A percentile compares a stretch with the other conserved stretches of the same genome.
Conservation (phyloP, 2,329 filamentous ascomycete species). For the Furcasterigmium sp. region DNA sequence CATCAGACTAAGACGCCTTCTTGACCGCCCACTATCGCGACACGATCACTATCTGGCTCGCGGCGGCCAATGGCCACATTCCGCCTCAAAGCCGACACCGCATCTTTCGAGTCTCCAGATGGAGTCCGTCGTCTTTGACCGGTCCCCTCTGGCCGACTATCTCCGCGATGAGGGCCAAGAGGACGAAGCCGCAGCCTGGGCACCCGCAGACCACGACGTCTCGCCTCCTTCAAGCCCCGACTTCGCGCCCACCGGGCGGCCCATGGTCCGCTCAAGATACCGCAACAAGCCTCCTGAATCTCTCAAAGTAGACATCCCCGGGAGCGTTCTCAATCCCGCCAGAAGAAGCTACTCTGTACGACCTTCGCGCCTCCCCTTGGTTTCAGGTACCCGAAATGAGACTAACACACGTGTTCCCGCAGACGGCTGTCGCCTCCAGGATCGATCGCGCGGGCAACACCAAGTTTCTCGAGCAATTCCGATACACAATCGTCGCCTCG, state of each 20-base stretch:
- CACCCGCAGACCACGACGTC: slow-evolving; percentile 30
- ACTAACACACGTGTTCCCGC: slow-evolving; percentile 14
- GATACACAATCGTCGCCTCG: slow-evolving; percentile 88
- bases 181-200: slow-evolving; percentile 38
- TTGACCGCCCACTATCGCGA: background rate
- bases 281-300: slow-evolving; percentile 40
- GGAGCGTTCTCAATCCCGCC: slow-evolving; percentile 36
- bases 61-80: slow-evolving; percentile 11
- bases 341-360: slow-evolving; percentile 48
- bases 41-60: background rate
- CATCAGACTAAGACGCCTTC: background rate
- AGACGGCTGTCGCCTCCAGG: slow-evolving; percentile 66
- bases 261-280: slow-evolving; percentile 48
- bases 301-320: slow-evolving; percentile 35
- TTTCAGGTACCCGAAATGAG: background rate
- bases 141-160: slow-evolving; percentile 83
- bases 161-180: slow-evolving; percentile 62
- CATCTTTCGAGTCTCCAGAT: slow-evolving; percentile 38
- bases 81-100: slow-evolving; percentile 8
- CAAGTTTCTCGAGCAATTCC: slow-evolving; percentile 85
- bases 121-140: slow-evolving; percentile 84
- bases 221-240: slow-evolving; percentile 43
- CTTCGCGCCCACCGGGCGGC: slow-evolving; percentile 53
- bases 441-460: slow-evolving; percentile 75
- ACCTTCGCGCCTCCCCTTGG: slow-evolving; percentile 8